Percentiles rank a stretch among this genome's conserved stretches.
phyloP scores from a whole-genome alignment of 176 grass and related monocot genomes.

The Cocos nucifera region DNA sequence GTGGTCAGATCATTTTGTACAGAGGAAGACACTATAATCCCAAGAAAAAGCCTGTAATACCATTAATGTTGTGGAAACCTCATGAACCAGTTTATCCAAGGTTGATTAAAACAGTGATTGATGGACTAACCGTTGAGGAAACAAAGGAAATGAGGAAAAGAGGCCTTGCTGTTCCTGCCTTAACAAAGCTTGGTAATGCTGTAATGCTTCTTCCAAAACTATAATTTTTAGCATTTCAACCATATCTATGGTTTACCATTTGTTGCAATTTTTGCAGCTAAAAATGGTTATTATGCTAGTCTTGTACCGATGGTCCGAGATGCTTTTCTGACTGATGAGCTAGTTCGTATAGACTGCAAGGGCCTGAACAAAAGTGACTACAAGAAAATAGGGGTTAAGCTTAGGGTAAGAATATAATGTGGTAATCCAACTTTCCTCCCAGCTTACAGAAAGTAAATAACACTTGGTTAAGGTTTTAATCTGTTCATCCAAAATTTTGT shows the following conservation, averaged over 20 bases:
- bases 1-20: conserved; percentile 57
- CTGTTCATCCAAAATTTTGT: too few relatives aligned
- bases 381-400: conserved; percentile 88
- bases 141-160: conserved; percentile 85
- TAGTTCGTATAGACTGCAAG: conserved; percentile 75
- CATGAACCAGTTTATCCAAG: conserved; percentile 69
- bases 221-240: neutral
- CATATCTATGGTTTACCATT: neutral
- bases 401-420: conserved; percentile 46
- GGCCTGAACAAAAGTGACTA: conserved; percentile 72
- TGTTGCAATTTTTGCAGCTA: conserved; percentile 43
- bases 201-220: neutral
- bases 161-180: conserved; percentile 48
- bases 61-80: conserved; percentile 92
- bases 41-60: conserved; percentile 72
- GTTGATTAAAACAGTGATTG: conserved; percentile 73
- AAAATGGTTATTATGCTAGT: conserved; percentile 77
- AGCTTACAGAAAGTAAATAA: too few relatives aligned
- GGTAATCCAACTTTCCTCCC: too few relatives aligned
- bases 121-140: conserved; percentile 61
- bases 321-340: conserved; percentile 55
- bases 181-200: conserved; percentile 73
- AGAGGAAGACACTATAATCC: conserved; percentile 80
- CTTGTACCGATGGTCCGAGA: conserved; percentile 67
- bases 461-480: too few relatives aligned